These are phyloP conservation scores for Berkeleyomyces basicola DNA, from an alignment of 2,329 filamentous ascomycete genomes.

Conservation along the genomic window DNA sequence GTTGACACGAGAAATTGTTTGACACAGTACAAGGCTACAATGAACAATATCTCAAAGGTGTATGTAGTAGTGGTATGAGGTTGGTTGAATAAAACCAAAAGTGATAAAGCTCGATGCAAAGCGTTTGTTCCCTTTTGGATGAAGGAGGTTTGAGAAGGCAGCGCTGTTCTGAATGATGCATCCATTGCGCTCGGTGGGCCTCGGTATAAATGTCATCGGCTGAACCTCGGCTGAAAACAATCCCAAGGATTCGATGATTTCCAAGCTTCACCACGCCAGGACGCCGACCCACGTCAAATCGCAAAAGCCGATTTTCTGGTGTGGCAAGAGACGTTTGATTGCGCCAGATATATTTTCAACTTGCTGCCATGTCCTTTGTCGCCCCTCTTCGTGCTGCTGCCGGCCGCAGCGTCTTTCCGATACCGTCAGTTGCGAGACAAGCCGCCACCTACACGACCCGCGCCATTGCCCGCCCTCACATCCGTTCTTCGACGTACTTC, in stretches of 20 bases:
- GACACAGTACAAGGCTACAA: neutral
- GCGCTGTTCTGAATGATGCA: neutral
- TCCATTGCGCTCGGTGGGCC: slow-evolving; percentile 9
- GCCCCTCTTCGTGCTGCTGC: neutral
- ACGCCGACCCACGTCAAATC: neutral
- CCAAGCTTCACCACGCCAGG: neutral
- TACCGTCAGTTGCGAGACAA: neutral
- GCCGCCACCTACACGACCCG: slow-evolving; percentile 10
- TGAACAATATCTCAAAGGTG: neutral
- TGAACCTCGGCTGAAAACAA: neutral
- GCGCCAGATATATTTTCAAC: neutral
- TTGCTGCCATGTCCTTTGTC: slow-evolving; percentile 3
- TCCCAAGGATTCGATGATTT: neutral
- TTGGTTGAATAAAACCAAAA: neutral
- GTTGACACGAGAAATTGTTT: neutral
- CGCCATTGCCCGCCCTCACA: slow-evolving; percentile 2
- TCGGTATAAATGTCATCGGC: neutral
- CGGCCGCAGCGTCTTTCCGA: neutral
- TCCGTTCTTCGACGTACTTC: slow-evolving; percentile 16
- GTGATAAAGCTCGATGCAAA: neutral
- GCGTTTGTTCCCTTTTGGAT: neutral
- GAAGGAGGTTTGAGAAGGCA: neutral
- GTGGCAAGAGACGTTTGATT: neutral
- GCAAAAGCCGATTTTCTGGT: neutral
- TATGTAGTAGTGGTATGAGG: neutral